Conservation (phyloP, 2,329 filamentous ascomycete species). For the Sclerotinia glacialis region DNA sequence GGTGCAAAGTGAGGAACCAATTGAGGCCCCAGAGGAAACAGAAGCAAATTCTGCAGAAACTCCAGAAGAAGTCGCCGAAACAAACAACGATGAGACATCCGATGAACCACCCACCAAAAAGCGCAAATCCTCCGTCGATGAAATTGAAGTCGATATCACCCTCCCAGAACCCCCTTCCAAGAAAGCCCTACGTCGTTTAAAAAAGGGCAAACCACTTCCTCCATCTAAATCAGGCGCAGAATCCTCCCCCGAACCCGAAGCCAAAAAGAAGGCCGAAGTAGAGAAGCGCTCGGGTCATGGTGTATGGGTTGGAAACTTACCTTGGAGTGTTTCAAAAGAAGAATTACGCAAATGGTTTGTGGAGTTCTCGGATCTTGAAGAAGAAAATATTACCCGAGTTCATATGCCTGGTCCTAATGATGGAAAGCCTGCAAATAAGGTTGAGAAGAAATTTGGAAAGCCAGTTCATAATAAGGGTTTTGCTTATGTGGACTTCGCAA, state of each 20-base stretch:
- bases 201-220: conserved; percentile 68
- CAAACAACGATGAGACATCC: conserved; percentile 18
- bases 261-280: conserved; percentile 44
- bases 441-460: conserved; percentile 37
- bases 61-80: conserved; percentile 4
- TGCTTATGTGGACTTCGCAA: conserved; percentile 89
- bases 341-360: conserved; percentile 80
- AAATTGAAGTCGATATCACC: conserved; percentile 84
- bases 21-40: background rate
- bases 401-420: conserved; percentile 51
- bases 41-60: background rate
- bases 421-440: conserved; percentile 37
- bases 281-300: conserved; percentile 72
- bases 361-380: conserved; percentile 63
- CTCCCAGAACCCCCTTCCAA: conserved; percentile 95
- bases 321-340: conserved; percentile 73
- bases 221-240: conserved; percentile 45
- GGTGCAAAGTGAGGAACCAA: conserved; percentile 4
- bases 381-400: conserved; percentile 75
- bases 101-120: conserved; percentile 48
- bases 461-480: conserved; percentile 74
- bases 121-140: conserved; percentile 65
- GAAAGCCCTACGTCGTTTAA: conserved; percentile 83
- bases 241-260: conserved; percentile 42
- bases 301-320: conserved; percentile 94